These are phyloP conservation scores for Crithidia bombi DNA, from an alignment of 208 protist genomes.

Conservation along the genomic window DNA sequence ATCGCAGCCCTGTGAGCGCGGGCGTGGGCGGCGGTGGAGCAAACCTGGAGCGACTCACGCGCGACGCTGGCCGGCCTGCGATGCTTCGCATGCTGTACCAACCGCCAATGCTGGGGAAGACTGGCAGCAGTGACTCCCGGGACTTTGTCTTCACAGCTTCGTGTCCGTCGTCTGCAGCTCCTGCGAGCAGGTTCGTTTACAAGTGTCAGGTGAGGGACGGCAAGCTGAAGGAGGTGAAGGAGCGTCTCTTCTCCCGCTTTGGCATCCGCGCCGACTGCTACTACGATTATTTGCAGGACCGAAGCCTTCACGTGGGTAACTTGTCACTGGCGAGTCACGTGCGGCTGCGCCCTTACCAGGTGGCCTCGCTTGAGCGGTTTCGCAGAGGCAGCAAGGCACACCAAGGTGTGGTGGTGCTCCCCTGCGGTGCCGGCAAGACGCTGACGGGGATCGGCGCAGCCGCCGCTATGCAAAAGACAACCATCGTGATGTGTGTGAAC, in stretches of 20 bases:
- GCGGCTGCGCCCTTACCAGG: conserved; percentile 86
- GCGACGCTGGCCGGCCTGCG: conserved; percentile 37
- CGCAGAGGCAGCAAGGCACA: conserved; percentile 81
- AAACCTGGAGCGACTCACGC: neutral
- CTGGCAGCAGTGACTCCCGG: neutral
- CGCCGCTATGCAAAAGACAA: conserved; percentile 93
- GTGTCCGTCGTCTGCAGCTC: neutral
- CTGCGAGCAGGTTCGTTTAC: conserved; percentile 65
- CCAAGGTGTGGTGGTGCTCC: conserved; percentile 98
- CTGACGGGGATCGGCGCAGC: conserved; percentile 98
- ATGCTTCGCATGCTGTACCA: conserved; percentile 50
- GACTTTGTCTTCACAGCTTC: neutral
- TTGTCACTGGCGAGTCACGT: conserved; percentile 67
- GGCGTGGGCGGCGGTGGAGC: neutral
- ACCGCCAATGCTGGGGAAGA: neutral
- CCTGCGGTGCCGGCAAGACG: conserved; percentile 99
- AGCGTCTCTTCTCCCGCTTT: conserved; percentile 70
- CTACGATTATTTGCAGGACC: conserved; percentile 88
- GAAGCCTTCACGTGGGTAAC: conserved; percentile 54
- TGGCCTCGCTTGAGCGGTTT: conserved; percentile 87
- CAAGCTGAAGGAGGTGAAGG: conserved; percentile 74
- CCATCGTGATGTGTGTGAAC: conserved; percentile 96
- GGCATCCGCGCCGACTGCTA: conserved; percentile 84
- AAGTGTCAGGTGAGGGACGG: conserved; percentile 77
- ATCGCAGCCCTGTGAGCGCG: conserved; percentile 53